Evolutionary conservation across 2,329 filamentous ascomycete species (phyloP), one percentile per base, ranked within the genome.

Genomic region (Colletotrichum theobromicola): DNA sequence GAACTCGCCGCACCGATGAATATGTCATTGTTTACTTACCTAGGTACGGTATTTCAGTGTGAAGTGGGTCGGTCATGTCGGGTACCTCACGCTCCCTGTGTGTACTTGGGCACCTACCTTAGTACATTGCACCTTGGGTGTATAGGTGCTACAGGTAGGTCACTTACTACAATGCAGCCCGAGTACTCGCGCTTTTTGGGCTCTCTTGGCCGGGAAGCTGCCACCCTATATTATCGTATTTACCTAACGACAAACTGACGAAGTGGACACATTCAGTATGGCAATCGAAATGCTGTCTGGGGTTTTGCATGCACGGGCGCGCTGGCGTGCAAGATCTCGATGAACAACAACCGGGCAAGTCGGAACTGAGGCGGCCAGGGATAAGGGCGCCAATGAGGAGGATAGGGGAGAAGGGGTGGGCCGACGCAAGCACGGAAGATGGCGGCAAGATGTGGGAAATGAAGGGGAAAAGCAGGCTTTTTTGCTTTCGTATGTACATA

Each of bases 381-480:
- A 60, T 34, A 13, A 30, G 61, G n/a, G 15, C 28, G 35, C 70
- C 55, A 55, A 62, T 67, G 62, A 34, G n/a, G 18, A 46, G 30
- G n/a, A 62, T 26, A 21, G 30, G 63, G 18, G 18, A 34, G 50
- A 61, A 30, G 16, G 15, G 35, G 32, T 30, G 55, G 16, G 34
- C n/a, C 28, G 13, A 32, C 15, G 30, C 16, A 26, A 30, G 32
- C 53, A 57, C 53, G 58, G 21, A 37, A 30, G 55, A 60, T 30
- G 55, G 55, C 26, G 21, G 21, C 26, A 16, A 30, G 57, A n/a
- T 34, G 42, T 46, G 53, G 69, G 70, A 68, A 72, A 72, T 62
- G 55, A 72, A 21, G 30, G 32, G 50, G 61, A 63, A 67, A 67
- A 62, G 55, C 63, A 67, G 69, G 69, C 64, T 65, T 65, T 70